These are phyloP conservation scores for Gypsophila paniculata DNA, from an alignment of 179 eudicot species.

Conservation along the genomic window DNA sequence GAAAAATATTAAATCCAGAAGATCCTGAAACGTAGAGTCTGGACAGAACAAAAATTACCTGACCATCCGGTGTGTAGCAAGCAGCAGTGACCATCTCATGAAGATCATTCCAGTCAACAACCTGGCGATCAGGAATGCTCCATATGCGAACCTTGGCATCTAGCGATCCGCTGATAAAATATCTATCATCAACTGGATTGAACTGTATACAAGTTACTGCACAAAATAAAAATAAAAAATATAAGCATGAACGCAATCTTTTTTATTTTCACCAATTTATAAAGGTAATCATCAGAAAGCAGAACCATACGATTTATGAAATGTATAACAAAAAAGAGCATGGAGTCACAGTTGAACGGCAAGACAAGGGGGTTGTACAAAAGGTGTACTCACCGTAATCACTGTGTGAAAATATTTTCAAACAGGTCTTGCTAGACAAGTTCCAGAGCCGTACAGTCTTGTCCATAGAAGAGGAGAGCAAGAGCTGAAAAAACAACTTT, in stretches of 20 bases:
- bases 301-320: background rate
- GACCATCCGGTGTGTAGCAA: slow-evolving; percentile 96
- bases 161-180: slow-evolving; percentile 94
- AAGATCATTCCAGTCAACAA: slow-evolving; percentile 96
- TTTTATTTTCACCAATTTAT: too few relatives aligned
- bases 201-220: slow-evolving; percentile 99
- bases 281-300: background rate
- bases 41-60: slow-evolving; percentile 43
- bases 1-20: slow-evolving; percentile 7
- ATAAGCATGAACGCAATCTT: too few relatives aligned
- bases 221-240: slow-evolving; percentile 21
- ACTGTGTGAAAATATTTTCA: slow-evolving; percentile 91
- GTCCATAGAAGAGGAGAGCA: slow-evolving; percentile 98
- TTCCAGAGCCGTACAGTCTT: slow-evolving; percentile 97
- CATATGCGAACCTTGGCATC: slow-evolving; percentile 98
- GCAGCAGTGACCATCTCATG: slow-evolving; percentile 99
- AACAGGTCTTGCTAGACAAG: slow-evolving; percentile 74
- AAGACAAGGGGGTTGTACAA: background rate
- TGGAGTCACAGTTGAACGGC: background rate
- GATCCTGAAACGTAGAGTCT: background rate
- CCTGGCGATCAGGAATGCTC: slow-evolving; percentile 95
- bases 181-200: slow-evolving; percentile 88
- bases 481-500: slow-evolving; percentile 53
- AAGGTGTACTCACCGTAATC: slow-evolving; percentile 69
- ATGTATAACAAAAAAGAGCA: background rate